Percentiles rank a stretch among this genome's conserved stretches.
These are phyloP conservation scores for Lichtheimia ornata DNA, from an alignment of 371 early-diverging fungal genomes.

Conservation along the genomic window DNA sequence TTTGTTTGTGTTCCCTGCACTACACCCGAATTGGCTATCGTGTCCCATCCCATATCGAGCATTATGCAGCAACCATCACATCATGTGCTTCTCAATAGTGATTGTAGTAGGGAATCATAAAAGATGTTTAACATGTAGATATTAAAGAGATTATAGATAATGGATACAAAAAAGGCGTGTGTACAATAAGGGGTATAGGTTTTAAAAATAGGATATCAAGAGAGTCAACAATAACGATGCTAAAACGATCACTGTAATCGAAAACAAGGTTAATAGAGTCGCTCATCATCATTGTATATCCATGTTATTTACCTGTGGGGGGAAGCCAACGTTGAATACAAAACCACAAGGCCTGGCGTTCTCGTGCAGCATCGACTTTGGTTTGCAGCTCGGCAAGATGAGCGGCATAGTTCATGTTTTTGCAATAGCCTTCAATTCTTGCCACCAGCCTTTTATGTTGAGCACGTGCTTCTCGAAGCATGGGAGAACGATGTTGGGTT, in stretches of 20 bases:
- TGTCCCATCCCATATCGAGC: too few species aligned
- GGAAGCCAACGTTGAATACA: slow-evolving; percentile 12
- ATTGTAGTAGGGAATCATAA: too few species aligned
- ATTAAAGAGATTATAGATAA: too few species aligned
- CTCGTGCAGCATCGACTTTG: slow-evolving; percentile 11
- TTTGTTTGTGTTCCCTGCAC: too few species aligned
- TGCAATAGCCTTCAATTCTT: slow-evolving; percentile 17
- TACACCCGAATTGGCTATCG: too few species aligned
- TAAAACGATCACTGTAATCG: neutral
- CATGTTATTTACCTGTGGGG: slow-evolving; percentile 9
- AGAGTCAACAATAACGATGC: too few species aligned
- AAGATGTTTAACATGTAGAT: too few species aligned
- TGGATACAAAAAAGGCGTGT: too few species aligned
- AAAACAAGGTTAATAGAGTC: neutral
- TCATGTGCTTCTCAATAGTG: too few species aligned
- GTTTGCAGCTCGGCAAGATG: slow-evolving; percentile 9
- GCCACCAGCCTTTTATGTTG: slow-evolving; percentile 13
- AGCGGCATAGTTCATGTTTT: slow-evolving; percentile 12
- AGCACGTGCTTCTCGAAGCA: slow-evolving; percentile 12
- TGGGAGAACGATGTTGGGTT: slow-evolving; percentile 9
- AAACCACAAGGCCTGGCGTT: slow-evolving; percentile 14
- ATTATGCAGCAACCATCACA: too few species aligned
- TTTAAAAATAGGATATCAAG: slow-evolving; percentile 3
- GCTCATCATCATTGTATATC: neutral
- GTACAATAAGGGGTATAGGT: neutral